These are phyloP conservation scores for Raffaelea arxii DNA, from an alignment of 2,329 filamentous ascomycete species.

Conservation along the genomic window DNA sequence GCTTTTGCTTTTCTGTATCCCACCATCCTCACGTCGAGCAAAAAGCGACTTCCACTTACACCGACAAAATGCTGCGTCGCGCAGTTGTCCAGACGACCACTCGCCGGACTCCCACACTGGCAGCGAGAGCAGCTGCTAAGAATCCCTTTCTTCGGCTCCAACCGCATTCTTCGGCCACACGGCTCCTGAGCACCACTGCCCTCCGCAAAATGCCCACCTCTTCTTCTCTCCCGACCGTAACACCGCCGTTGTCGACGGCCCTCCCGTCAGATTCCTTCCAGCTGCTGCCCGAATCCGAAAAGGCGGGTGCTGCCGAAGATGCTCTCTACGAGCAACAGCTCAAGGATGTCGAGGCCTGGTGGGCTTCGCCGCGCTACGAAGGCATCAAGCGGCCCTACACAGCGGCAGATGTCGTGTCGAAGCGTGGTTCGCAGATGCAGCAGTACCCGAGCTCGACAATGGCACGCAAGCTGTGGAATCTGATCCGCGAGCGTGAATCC, in stretches of 20 bases:
- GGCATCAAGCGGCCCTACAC: constrained; percentile 90
- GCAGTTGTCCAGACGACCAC: constrained; percentile 6
- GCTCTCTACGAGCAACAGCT: constrained; percentile 76
- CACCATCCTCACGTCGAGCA: too few species aligned
- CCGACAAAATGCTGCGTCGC: constrained; percentile 9
- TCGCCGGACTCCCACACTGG: constrained; percentile 2
- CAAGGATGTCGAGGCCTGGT: constrained; percentile 81
- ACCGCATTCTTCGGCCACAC: constrained; percentile 15
- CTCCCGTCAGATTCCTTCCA: constrained; percentile 74
- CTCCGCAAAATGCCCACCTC: constrained; percentile 12
- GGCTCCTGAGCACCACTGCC: constrained; percentile 29
- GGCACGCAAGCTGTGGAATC: constrained; percentile 87
- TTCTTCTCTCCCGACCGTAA: constrained; percentile 36
- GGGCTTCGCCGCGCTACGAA: constrained; percentile 72
- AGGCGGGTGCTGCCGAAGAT: constrained; percentile 74
- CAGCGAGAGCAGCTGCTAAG: not conserved
- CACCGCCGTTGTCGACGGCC: constrained; percentile 50
- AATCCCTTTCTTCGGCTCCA: constrained; percentile 13
- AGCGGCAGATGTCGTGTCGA: constrained; percentile 84
- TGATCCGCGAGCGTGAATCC: constrained; percentile 68
- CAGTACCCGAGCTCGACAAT: constrained; percentile 88
- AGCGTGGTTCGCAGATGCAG: constrained; percentile 79
- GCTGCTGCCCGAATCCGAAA: constrained; percentile 66
- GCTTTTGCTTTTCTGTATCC: too few species aligned
- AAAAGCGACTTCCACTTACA: not conserved